Conservation (phyloP, 257 asterid species). For the Forsythia viridissima region DNA sequence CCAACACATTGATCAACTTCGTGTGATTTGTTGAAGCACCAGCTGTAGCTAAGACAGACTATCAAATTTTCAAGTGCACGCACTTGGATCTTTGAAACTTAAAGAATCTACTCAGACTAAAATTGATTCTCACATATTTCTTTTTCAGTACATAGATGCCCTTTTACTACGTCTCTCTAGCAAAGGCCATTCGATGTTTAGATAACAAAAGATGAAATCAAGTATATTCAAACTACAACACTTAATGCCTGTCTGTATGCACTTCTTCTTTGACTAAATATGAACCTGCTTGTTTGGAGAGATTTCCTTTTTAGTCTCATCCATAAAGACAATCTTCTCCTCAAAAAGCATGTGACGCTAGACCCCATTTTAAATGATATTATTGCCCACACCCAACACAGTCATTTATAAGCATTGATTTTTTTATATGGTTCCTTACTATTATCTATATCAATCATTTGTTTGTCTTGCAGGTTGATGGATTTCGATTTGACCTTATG, state of each 20-base stretch:
- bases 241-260: not conserved
- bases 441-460: slow-evolving; percentile 24
- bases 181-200: not conserved
- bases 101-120: not conserved
- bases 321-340: not conserved
- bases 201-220: not conserved
- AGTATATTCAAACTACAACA: not conserved
- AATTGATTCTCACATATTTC: not conserved
- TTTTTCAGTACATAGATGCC: not conserved
- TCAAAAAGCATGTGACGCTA: not conserved
- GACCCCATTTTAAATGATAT: slow-evolving; percentile 1
- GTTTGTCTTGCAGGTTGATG: slow-evolving; percentile 75
- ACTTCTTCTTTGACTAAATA: not conserved
- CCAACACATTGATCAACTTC: not conserved
- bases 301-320: not conserved
- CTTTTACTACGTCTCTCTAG: not conserved
- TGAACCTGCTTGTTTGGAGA: not conserved
- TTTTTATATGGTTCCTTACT: slow-evolving; percentile 11
- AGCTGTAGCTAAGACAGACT: not conserved
- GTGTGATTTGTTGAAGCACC: not conserved
- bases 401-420: slow-evolving; percentile 5
- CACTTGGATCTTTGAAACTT: not conserved
- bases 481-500: slow-evolving; percentile 97
- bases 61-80: not conserved
- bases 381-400: not conserved